Conservation (phyloP, 306 rosid species). For the Astragalus membranaceus region DNA sequence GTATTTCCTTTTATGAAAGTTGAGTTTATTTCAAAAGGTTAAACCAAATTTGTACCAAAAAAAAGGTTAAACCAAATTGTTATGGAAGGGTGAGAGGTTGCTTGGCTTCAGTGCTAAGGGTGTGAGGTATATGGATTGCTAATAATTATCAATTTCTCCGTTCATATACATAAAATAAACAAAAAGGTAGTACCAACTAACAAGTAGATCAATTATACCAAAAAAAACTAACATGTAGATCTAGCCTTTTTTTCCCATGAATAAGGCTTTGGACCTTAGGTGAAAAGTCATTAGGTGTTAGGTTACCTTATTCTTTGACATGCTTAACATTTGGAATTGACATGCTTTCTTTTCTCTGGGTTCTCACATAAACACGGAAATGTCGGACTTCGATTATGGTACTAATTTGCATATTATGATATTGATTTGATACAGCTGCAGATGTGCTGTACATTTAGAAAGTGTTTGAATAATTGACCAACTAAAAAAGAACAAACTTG, state of each 20-base stretch:
- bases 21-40: background rate
- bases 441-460: no score
- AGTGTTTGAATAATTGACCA: background rate
- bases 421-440: background rate
- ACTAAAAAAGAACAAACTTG: background rate
- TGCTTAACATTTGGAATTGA: background rate
- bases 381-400: background rate
- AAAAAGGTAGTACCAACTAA: background rate
- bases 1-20: background rate
- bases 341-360: conserved; percentile 17
- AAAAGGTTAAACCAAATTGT: background rate
- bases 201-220: background rate
- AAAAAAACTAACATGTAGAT: background rate
- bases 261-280: conserved; percentile 15
- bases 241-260: background rate
- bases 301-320: conserved; percentile 19
- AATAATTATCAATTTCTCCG: conserved; percentile 5
- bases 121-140: background rate
- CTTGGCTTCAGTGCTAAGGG: conserved; percentile 57
- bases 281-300: conserved; percentile 19
- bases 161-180: background rate
- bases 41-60: no score
- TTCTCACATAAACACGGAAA: background rate
- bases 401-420: background rate
- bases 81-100: conserved; percentile 5